Conservation (phyloP, 2,329 filamentous ascomycete genomes). For the Colletotrichum gigasporum region DNA sequence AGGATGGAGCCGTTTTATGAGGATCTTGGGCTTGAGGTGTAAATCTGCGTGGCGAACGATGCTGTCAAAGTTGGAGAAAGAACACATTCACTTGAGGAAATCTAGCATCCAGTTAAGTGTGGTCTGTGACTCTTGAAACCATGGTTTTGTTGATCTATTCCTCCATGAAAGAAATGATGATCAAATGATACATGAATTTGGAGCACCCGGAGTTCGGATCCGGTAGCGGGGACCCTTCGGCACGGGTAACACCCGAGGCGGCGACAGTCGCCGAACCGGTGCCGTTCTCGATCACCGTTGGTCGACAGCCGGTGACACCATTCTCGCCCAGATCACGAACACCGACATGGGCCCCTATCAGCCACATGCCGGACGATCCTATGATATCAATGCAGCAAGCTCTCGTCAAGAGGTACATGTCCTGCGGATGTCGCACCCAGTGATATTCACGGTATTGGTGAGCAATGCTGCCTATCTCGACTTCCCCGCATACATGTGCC, state of each 20-base stretch:
- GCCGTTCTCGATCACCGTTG: constrained; percentile 26
- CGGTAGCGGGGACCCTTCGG: no score
- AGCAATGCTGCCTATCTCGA: neutral
- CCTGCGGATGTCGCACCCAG: neutral
- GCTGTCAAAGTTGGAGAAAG: no score
- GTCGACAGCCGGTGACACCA: constrained; percentile 6
- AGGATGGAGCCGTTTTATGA: constrained; percentile 6
- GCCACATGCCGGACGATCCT: fast-evolving
- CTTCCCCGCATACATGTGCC: neutral
- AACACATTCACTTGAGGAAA: no score
- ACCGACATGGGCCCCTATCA: neutral
- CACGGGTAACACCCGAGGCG: no score
- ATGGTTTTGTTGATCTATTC: no score
- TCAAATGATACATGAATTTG: no score
- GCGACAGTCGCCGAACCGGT: constrained; percentile 8
- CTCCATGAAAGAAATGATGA: no score
- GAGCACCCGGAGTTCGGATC: no score
- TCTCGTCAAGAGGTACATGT: neutral
- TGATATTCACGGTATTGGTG: neutral
- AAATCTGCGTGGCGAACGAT: no score
- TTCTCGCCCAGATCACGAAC: neutral
- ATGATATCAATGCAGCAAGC: no score
- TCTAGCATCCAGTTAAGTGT: no score
- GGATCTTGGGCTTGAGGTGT: neutral
- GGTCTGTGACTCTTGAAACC: no score